phyloP scores from a whole-genome alignment of 2,329 filamentous ascomycete species.

The Lasiodiplodia sp. region DNA sequence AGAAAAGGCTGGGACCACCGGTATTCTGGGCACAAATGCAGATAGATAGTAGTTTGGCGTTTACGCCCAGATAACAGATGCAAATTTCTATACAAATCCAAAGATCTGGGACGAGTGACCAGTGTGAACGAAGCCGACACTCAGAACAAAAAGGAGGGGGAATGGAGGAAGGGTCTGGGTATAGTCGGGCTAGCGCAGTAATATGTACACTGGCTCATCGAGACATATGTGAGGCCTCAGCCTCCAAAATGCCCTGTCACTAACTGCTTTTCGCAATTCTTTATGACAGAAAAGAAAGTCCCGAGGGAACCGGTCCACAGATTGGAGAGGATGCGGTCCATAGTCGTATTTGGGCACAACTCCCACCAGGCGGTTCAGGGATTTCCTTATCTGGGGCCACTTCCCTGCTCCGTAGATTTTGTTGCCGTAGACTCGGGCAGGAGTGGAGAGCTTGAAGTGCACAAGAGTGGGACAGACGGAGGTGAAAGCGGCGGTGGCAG shows the following conservation, averaged over 20 bases:
- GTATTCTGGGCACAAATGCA: no score
- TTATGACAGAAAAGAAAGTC: background rate
- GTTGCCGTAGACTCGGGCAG: background rate
- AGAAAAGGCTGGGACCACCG: no score
- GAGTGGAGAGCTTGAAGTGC: background rate
- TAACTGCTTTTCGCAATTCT: background rate
- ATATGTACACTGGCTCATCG: background rate
- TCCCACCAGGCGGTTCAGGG: background rate
- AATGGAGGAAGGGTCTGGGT: no score
- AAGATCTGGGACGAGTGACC: no score
- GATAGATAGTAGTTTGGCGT: no score
- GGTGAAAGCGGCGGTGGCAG: background rate
- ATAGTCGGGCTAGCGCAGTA: no score
- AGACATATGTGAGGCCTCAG: background rate
- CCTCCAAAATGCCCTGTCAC: no score
- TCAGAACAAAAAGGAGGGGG: no score
- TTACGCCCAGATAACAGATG: no score
- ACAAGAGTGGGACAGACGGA: slow-evolving; percentile 5
- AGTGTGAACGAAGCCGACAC: no score
- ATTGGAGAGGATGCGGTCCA: background rate
- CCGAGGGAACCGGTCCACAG: background rate
- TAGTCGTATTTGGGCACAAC: background rate
- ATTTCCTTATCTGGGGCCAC: background rate
- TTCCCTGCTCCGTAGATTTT: background rate
- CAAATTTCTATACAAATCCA: no score